These are phyloP conservation scores for Aspergillus novoparasiticus DNA, from an alignment of 2,329 filamentous ascomycete genomes.

Conservation along the genomic window DNA sequence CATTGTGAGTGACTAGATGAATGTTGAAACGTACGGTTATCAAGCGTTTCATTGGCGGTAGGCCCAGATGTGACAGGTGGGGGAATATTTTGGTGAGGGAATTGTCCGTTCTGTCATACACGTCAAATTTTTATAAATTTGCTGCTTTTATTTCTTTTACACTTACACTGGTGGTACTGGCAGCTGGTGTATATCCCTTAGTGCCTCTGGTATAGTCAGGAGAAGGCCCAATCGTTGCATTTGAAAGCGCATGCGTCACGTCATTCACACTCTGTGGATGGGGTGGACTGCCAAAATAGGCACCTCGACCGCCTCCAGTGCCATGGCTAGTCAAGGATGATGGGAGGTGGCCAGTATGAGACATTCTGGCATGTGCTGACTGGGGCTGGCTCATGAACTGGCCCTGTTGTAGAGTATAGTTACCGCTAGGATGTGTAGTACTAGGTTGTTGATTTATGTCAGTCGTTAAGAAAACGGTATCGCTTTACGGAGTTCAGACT, in stretches of 20 bases:
- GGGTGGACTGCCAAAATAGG: not conserved
- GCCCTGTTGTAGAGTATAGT: not conserved
- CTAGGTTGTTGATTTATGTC: not conserved
- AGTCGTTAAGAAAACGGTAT: not conserved
- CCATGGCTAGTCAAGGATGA: not conserved
- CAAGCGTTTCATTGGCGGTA: not conserved
- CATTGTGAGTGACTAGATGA: too few relatives aligned
- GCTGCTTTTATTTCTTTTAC: not conserved
- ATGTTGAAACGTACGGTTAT: not conserved
- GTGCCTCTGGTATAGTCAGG: not conserved
- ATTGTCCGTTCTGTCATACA: not conserved
- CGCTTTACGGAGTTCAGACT: not conserved
- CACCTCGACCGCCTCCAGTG: not conserved
- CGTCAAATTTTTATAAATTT: not conserved
- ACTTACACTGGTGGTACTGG: not conserved
- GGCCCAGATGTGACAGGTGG: not conserved
- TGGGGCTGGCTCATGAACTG: not conserved
- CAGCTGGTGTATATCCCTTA: too few relatives aligned
- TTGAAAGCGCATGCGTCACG: too few relatives aligned
- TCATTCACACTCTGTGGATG: not conserved
- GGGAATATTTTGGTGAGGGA: too few relatives aligned
- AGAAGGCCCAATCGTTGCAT: not conserved
- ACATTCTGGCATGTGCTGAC: not conserved
- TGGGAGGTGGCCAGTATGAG: not conserved
- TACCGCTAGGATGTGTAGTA: not conserved